Conservation (phyloP, 805 yeast species). For the Cyberlindnera maclurae region DNA sequence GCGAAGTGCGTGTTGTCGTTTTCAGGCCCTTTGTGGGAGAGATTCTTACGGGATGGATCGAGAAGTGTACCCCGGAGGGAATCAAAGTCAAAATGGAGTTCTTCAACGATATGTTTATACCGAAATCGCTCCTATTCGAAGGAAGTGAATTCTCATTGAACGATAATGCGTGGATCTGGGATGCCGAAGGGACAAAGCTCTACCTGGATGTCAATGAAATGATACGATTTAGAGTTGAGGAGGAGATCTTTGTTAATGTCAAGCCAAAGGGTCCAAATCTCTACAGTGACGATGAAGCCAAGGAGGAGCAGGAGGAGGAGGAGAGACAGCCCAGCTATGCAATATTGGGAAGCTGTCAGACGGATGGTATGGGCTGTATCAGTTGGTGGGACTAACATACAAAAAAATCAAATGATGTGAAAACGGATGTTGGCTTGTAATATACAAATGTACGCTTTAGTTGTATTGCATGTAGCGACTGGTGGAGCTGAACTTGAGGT, state of each 20-base stretch:
- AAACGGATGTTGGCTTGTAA: background rate
- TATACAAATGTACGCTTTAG: slow-evolving; percentile 23
- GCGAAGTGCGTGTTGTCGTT: slow-evolving; percentile 65
- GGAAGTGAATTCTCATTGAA: slow-evolving; percentile 54
- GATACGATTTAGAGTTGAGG: slow-evolving; percentile 86
- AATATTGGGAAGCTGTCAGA: slow-evolving; percentile 82
- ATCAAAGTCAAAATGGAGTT: slow-evolving; percentile 76
- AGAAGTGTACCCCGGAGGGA: slow-evolving; percentile 83
- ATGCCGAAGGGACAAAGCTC: slow-evolving; percentile 60
- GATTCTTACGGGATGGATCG: slow-evolving; percentile 85
- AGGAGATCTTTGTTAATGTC: slow-evolving; percentile 75
- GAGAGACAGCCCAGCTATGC: slow-evolving; percentile 70
- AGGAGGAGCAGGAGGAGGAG: slow-evolving; percentile 26
- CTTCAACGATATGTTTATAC: slow-evolving; percentile 89
- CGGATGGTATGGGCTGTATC: slow-evolving; percentile 94
- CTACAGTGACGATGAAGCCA: slow-evolving; percentile 20
- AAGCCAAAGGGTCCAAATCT: slow-evolving; percentile 66
- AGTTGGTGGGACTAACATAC: slow-evolving; percentile 83
- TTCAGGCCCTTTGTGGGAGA: slow-evolving; percentile 96
- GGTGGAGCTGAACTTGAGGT: slow-evolving; percentile 94
- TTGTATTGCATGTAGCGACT: slow-evolving; percentile 98
- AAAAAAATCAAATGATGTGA: background rate
- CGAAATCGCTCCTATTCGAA: slow-evolving; percentile 76
- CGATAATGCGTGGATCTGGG: slow-evolving; percentile 97
- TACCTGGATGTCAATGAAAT: slow-evolving; percentile 88